phyloP scores from a whole-genome alignment of 306 rosid species.

The Prunus armeniaca region DNA sequence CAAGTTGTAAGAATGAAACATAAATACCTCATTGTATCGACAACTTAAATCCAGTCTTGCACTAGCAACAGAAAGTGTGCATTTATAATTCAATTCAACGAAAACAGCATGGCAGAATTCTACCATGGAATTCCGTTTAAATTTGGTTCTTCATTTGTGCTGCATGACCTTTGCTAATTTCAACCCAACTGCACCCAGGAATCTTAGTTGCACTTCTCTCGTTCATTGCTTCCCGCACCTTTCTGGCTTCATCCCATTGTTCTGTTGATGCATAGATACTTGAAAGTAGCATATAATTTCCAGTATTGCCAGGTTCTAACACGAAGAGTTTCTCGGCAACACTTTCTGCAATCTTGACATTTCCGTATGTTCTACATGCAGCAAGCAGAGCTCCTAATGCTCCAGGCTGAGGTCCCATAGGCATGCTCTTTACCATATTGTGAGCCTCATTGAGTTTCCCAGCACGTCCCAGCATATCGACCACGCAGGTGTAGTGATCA shows the following conservation, averaged over 20 bases:
- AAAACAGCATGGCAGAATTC: not conserved
- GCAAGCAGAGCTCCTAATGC: conserved; percentile 28
- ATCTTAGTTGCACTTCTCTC: conserved; percentile 1
- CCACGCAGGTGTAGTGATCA: conserved; percentile 16
- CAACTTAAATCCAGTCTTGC: not conserved
- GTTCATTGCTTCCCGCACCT: conserved; percentile 16
- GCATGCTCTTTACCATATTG: conserved; percentile 19
- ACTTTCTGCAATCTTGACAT: conserved; percentile 21
- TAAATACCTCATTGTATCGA: not conserved
- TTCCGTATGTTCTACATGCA: conserved; percentile 27
- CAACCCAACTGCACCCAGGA: conserved; percentile 26
- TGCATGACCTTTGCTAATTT: conserved; percentile 12
- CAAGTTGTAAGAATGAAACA: not conserved
- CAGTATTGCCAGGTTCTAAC: conserved; percentile 25
- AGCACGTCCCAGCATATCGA: conserved; percentile 28
- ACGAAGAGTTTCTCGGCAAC: conserved; percentile 22
- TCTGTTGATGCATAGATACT: conserved; percentile 12
- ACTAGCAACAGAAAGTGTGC: not conserved
- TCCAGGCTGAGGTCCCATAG: conserved; percentile 24
- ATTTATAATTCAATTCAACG: not conserved
- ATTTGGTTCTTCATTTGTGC: not conserved
- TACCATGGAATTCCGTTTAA: not conserved
- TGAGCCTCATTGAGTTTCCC: conserved; percentile 22
- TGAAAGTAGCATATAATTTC: conserved; percentile 28
- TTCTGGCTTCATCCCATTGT: conserved; percentile 20